Base-by-base conservation (phyloP, 768 basidiomycete genomes). In the Termitomyces eurrhizus region DNA sequence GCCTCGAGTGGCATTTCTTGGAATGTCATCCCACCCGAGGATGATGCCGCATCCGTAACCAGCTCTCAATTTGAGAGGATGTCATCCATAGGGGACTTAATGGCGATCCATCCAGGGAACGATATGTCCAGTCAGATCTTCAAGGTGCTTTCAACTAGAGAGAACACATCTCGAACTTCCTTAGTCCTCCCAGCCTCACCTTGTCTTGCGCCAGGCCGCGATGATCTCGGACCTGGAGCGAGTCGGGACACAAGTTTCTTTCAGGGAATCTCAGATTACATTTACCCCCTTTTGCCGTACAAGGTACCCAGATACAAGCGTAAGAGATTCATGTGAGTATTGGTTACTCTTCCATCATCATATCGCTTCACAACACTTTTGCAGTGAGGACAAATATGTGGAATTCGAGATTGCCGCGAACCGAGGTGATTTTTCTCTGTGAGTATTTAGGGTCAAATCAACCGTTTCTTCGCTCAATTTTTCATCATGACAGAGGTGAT, bases 251-350 rank as follows among this genome's bases (percentile, higher is more conserved):
- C 32, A 11, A 46, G 24, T 26, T 39, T 49, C 5, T 41, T 37
- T 21, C 32, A 51, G 13, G 52, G 56, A 18, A 46, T 46, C 14
- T 48, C 35, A 1, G 12, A 50, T 3, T 4, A 51, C 2, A 50
- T 60, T 2, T 50, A 60, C 33, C 53, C 62, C 4, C 26, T 62
- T 24, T 33, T 62, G 58, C 62, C 62, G 7, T 5, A 41, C 16
- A 39, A 58, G 42, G 48, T 62, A 7, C 57, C 57, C 13, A 58
- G 63, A 46, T 64, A 61, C 32, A 58, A 61, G n/a, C 56, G 63
- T 26, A n/a, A 51, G 3, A 49, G 60, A 26, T 52, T 52, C 12
- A 64, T 64, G 63, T 58, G 9, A 48, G 59, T 41, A 7, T 13
- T 35, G 6, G 21, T 13, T 11, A 8, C 18, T n/a, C 14, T 26